A percentile compares a stretch with the other conserved stretches of the same genome.
Evolutionary conservation across 768 basidiomycete species (phyloP).

Genomic region (Rhizopogon vinicolor): DNA sequence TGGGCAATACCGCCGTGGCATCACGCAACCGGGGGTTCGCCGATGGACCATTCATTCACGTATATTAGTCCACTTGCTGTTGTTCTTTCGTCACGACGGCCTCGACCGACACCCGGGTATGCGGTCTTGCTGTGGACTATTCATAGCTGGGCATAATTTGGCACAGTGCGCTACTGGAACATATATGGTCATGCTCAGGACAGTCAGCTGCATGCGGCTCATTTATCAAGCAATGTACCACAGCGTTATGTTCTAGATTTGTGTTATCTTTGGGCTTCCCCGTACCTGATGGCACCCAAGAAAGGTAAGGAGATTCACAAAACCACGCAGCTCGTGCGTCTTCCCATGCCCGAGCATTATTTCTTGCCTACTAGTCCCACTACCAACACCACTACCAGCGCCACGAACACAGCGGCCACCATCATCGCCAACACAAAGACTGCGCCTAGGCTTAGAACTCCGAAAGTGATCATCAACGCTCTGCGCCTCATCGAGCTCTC

Average conservation of each 20-base stretch:
- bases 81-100: background rate
- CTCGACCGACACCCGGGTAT: background rate
- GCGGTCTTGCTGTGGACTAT: background rate
- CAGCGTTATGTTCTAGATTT: background rate
- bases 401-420: background rate
- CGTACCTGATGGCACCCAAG: background rate
- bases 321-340: constrained; percentile 67
- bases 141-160: background rate
- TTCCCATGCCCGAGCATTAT: constrained; percentile 13
- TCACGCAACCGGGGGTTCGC: background rate
- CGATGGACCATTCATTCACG: no score
- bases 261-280: background rate
- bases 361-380: constrained; percentile 8
- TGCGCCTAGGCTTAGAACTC: constrained; percentile 3
- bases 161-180: background rate
- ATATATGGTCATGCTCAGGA: no score
- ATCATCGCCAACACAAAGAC: no score
- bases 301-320: background rate
- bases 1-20: background rate
- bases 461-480: constrained; percentile 56
- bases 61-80: background rate
- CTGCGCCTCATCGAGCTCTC: constrained; percentile 83
- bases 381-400: background rate
- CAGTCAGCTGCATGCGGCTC: background rate
- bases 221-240: background rate